Percentiles rank a stretch among this genome's conserved stretches.
phyloP scores from a whole-genome alignment of 108 stramenopile genomes.

The Pseudonitzschia pungens region DNA sequence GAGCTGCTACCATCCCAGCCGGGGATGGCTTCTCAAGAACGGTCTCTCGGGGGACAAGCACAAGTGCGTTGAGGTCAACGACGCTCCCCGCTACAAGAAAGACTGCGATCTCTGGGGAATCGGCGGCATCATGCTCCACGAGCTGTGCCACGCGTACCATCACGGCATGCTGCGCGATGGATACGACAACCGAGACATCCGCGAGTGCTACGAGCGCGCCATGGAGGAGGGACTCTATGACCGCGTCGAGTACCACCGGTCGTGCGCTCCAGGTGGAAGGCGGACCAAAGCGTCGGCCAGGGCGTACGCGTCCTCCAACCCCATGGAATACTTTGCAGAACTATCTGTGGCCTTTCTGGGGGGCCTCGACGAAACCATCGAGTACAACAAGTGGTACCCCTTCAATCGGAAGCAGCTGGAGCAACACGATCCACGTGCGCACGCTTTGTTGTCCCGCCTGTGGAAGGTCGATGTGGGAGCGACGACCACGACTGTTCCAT shows the following conservation, averaged over 20 bases:
- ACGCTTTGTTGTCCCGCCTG: slow-evolving; percentile 58
- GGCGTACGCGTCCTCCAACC: slow-evolving; percentile 86
- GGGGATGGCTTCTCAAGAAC: slow-evolving; percentile 57
- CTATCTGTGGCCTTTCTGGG: slow-evolving; percentile 85
- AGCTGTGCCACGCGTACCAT: slow-evolving; percentile 87
- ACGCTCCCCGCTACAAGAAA: slow-evolving; percentile 47
- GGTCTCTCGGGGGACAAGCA: slow-evolving; percentile 56
- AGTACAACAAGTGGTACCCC: slow-evolving; percentile 92
- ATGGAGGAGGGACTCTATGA: slow-evolving; percentile 86
- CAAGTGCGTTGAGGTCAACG: slow-evolving; percentile 75
- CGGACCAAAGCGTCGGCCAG: slow-evolving; percentile 39
- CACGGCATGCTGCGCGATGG: slow-evolving; percentile 57
- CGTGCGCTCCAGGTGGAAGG: slow-evolving; percentile 25
- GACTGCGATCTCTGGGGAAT: slow-evolving; percentile 76
- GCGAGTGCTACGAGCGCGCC: slow-evolving; percentile 64
- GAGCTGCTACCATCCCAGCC: slow-evolving; percentile 74
- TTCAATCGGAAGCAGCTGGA: slow-evolving; percentile 75
- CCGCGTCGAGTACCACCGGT: slow-evolving; percentile 53
- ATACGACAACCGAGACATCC: slow-evolving; percentile 72
- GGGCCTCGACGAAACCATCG: slow-evolving; percentile 47
- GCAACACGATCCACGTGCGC: slow-evolving; percentile 86
- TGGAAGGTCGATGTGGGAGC: slow-evolving; percentile 55
- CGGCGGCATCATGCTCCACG: slow-evolving; percentile 83
- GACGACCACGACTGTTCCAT: too few species aligned
- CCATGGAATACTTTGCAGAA: slow-evolving; percentile 92